phyloP scores from a whole-genome alignment of 345 rosid species.

The Salix exigua region DNA sequence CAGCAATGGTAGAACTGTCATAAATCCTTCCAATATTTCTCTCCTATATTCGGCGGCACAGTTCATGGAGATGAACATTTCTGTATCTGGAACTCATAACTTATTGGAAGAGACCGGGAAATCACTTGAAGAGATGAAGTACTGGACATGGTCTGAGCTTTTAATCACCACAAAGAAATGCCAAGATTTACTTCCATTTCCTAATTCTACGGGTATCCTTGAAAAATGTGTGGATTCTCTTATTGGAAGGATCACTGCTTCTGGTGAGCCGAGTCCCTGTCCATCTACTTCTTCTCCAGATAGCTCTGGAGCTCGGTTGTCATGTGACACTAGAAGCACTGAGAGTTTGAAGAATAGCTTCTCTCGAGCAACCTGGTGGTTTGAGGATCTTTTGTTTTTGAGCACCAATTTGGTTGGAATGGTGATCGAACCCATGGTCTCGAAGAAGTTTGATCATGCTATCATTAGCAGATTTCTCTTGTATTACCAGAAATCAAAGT shows the following conservation, averaged over 20 bases:
- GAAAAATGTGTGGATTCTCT: constrained; percentile 59
- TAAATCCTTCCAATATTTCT: constrained; percentile 52
- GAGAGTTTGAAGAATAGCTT: constrained; percentile 69
- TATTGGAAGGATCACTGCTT: constrained; percentile 46
- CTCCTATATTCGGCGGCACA: constrained; percentile 62
- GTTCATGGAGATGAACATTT: constrained; percentile 64
- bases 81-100: constrained; percentile 31
- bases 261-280: constrained; percentile 66
- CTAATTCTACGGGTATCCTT: constrained; percentile 31
- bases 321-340: constrained; percentile 77
- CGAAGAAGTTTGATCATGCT: constrained; percentile 51
- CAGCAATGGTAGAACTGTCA: constrained; percentile 46
- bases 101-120: constrained; percentile 57
- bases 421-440: constrained; percentile 52
- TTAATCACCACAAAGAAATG: constrained; percentile 60
- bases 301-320: constrained; percentile 66
- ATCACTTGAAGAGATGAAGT: constrained; percentile 55
- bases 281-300: constrained; percentile 74
- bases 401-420: constrained; percentile 38
- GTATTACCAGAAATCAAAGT: constrained; percentile 76
- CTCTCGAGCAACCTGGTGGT: constrained; percentile 72
- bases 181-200: constrained; percentile 41
- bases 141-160: constrained; percentile 83
- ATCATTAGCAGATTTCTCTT: constrained; percentile 60
- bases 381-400: constrained; percentile 62